Base-by-base conservation (phyloP, 164 flowering plant genomes). In the Buxus sempervirens region DNA sequence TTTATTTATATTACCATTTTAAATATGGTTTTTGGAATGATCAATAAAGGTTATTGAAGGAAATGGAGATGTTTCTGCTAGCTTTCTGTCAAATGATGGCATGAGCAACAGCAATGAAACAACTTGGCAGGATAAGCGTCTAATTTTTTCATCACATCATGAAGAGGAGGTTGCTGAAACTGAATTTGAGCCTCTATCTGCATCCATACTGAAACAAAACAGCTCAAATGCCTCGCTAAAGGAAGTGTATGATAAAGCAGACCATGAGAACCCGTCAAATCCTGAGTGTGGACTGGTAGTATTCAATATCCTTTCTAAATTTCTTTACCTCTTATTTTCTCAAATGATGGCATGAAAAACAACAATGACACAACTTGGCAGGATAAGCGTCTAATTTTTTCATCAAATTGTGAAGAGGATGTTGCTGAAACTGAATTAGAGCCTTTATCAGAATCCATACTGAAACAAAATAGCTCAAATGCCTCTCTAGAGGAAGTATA, bases 41-140 rank as follows among this genome's bases (percentile, higher is more conserved):
- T 69, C 14, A 28, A 25, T 42, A 41, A 70, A 87, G 87, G 76
- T 54, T 74, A 59, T 42, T 26, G 77, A 71, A 60, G 54, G 55
- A 25, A 15, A 60, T 67, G 67, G 32, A 67, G 67, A 53, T 68
- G 74, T 68, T 60, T 72, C 67, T 38, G 68, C 59, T 76, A 56
- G 68, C 26, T 38, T 56, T 41, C 32, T 56, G 51, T 61, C 71
- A 49, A 63, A 54, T 73, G 63, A 69, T 67, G 55, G 38, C 59
- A 51, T 54, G 73, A 49, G 41, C 5, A 59, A 51, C 26, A 20
- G n/a, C 57, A 62, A 49, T 27, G 77, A 62, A 61, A 36, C 54
- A 27, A 45, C 25, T 72, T 75, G 68, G 48, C 73, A 55, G 62
- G 77, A 61, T 38, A 62, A 66, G 55, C 42, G 10, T 23, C 62